Base-by-base conservation (phyloP, 2,329 filamentous ascomycete species). In the Penicillium crustosum region DNA sequence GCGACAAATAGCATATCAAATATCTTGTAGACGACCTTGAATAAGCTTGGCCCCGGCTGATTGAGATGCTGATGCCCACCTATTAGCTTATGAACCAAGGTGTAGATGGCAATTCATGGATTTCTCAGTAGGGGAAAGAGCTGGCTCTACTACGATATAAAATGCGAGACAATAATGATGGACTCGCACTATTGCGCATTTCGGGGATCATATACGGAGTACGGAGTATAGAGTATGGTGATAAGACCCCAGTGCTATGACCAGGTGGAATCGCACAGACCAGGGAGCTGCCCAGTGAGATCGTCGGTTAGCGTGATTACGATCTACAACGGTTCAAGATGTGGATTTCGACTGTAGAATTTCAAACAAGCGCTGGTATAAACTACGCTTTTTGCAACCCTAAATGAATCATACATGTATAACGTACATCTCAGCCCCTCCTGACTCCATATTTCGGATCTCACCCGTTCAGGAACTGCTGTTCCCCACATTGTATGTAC, bases 281-380 rank as follows among this genome's bases (percentile, higher is more conserved):
- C n/a, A 44, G 25, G 42, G 5, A 44, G 29, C 42, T 44, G 17
- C n/a, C 15, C 9, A 19, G 42, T 44, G 17, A 44, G 42, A 44
- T 44, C 25, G 42, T 19, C 17, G 13, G 12, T 25, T 55, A 52
- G 53, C 44, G 55, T 63, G 61, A 62, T 64, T 64, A 45, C 59
- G 57, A 62, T 65, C 59, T 65, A 62, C 59, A 25, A 33, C 23
- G 21, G 31, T n/a, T 2, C 23, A 53, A 35, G 31, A 62, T 60
- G 48, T 17, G 35, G 29, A 47, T 41, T 62, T 58, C 53, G 59
- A 52, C 23, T 44, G 51, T n/a, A 48, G 35, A 27, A 25, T 52
- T 56, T 29, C n/a, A 42, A 6, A n/a, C 33, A 27, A 21, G 25
- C 17, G 10, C 25, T 35, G 27, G 21, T 36, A 13, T 31, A 17